Base-by-base conservation (phyloP, 2,329 filamentous ascomycete species). In the Botrytis hyacinthi region DNA sequence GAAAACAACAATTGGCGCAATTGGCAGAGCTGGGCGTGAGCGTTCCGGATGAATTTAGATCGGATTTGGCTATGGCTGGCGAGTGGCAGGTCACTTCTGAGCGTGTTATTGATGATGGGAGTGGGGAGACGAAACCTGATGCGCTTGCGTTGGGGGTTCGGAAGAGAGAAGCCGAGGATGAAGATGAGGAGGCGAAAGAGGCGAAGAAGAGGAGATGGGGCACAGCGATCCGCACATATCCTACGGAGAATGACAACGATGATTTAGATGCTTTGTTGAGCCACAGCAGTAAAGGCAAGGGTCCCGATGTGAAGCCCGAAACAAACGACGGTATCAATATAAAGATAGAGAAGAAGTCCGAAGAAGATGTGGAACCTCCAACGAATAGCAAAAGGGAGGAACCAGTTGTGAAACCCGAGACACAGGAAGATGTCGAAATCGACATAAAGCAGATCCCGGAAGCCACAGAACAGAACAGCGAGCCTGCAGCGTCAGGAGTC, bases 1-100 rank as follows among this genome's bases (percentile, higher is more conserved):
- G 93, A 73, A 95, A 95, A 82, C 88, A 87, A 72, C 96, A 99
- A 83, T 88, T 97, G 79, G 91, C 94, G 76, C 94, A 98, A 82
- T 86, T 99, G 18, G 94, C 92, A 7, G 93, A 92, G 51, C 88
- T 99, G 86, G 96, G 96, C 0, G 90, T 99, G 67, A 89, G 90
- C 65, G 88, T 98, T 71, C 96, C 96, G 0, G 90, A 93, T 62
- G 90, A 92, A 76, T 90, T 93, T 73, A 87, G 93, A 74, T 86
- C 88, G 3, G 93, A 96, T 74, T 90, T 98, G 89, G 94, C 95
- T 8, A 90, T 98, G 85, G 91, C 92, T 6, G 94, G 96, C 46
- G 93, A 97, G 71, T 99, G 95, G 95, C 90, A 93, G 0, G 88
- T 91, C 18, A 90, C 88, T 74, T 75, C 77, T 16, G 76, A 81